These are phyloP conservation scores for Cercophora newfieldiana DNA, from an alignment of 495 filamentous ascomycete genomes.

Conservation along the genomic window DNA sequence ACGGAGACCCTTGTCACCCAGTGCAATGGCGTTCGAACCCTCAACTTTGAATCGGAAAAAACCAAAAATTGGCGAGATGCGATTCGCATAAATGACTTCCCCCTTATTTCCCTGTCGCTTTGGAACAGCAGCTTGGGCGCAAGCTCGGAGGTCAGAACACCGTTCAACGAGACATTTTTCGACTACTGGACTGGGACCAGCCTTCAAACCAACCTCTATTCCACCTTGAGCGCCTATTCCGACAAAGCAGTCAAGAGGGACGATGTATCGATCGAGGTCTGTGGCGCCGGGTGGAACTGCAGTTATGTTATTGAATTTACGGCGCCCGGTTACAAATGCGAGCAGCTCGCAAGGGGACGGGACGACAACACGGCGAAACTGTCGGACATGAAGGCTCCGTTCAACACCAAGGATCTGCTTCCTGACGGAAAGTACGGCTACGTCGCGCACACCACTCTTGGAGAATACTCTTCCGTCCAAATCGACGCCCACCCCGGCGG, in stretches of 20 bases:
- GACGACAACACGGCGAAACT: constrained; percentile 21
- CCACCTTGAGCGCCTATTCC: constrained; percentile 15
- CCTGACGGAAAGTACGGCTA: constrained; percentile 29
- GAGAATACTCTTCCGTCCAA: constrained; percentile 27
- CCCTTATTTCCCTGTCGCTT: constrained; percentile 22
- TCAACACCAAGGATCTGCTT: constrained; percentile 22
- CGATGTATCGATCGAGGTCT: constrained; percentile 27
- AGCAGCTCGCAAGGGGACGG: constrained; percentile 20
- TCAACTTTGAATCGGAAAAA: constrained; percentile 33
- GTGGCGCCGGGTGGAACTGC: constrained; percentile 35
- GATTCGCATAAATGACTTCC: constrained; percentile 21
- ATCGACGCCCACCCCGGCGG: constrained; percentile 17
- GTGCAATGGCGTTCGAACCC: constrained; percentile 28
- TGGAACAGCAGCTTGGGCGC: constrained; percentile 28
- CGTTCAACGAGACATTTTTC: constrained; percentile 32
- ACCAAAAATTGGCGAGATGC: constrained; percentile 29
- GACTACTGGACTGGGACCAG: constrained; percentile 32
- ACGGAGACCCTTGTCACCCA: constrained; percentile 8
- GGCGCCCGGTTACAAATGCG: constrained; percentile 33
- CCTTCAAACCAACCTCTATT: constrained; percentile 14
- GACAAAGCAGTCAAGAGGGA: constrained; percentile 21
- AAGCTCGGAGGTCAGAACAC: constrained; percentile 4
- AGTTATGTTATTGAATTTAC: constrained; percentile 30
- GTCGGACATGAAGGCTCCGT: constrained; percentile 19
- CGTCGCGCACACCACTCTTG: constrained; percentile 20